phyloP scores from a whole-genome alignment of 2,329 filamentous ascomycete species.

The Ophiocordyceps camponoti-saundersi region DNA sequence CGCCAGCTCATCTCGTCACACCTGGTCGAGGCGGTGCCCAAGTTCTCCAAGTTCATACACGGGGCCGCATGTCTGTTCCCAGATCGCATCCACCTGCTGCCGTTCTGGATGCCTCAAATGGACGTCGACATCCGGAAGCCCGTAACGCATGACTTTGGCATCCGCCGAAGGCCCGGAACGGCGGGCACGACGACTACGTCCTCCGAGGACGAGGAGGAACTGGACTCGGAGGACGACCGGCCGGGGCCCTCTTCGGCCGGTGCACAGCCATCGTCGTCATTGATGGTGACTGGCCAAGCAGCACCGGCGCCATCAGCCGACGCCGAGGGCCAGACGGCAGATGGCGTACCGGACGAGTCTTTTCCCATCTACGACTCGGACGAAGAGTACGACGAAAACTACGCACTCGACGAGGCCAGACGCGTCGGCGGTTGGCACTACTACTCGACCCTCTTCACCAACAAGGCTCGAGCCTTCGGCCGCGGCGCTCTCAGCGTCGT shows the following conservation, averaged over 20 bases:
- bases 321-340: conserved; percentile 67
- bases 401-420: conserved; percentile 62
- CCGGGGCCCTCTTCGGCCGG: not conserved
- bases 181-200: conserved; percentile 65
- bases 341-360: conserved; percentile 38
- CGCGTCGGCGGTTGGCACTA: conserved; percentile 64
- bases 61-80: conserved; percentile 81
- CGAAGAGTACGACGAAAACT: conserved; percentile 60
- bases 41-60: conserved; percentile 99
- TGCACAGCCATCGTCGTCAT: not conserved
- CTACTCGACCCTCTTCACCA: conserved; percentile 39
- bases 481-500: conserved; percentile 25
- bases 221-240: conserved; percentile 47
- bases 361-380: conserved; percentile 79
- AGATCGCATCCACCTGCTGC: conserved; percentile 70
- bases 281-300: not conserved
- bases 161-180: conserved; percentile 53
- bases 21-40: conserved; percentile 94
- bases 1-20: conserved; percentile 84
- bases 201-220: conserved; percentile 50
- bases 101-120: conserved; percentile 99
- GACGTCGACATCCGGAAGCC: conserved; percentile 93
- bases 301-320: conserved; percentile 25
- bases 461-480: conserved; percentile 24
- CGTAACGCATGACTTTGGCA: conserved; percentile 74